Conservation (phyloP, 2,329 filamentous ascomycete species). For the Arthrobotrys sinensis region DNA sequence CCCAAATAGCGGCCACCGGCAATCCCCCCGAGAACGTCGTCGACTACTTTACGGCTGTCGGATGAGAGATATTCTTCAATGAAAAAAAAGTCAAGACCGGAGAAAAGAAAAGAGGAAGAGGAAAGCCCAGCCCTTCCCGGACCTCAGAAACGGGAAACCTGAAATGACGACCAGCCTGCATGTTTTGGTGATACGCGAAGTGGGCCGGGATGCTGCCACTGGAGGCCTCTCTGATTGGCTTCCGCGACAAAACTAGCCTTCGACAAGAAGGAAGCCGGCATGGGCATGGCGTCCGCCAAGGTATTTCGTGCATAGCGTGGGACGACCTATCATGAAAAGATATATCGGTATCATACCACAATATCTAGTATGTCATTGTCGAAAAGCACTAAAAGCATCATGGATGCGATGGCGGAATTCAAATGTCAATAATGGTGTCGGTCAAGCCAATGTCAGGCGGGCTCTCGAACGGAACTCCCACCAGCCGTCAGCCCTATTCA, state of each 20-base stretch:
- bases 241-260: slow-evolving; percentile 2
- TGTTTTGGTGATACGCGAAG: slow-evolving; percentile 31
- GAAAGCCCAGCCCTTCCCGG: slow-evolving; percentile 27
- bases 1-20: too few species aligned
- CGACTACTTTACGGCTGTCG: slow-evolving; percentile 1
- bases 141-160: slow-evolving; percentile 41
- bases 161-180: slow-evolving; percentile 53
- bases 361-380: background rate
- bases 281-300: slow-evolving; percentile 22
- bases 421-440: too few species aligned
- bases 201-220: slow-evolving; percentile 27
- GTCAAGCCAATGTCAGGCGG: slow-evolving; percentile 25
- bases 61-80: slow-evolving; percentile 17
- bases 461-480: slow-evolving; percentile 11
- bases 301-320: slow-evolving; percentile 18
- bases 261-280: slow-evolving; percentile 28
- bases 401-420: background rate
- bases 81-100: slow-evolving; percentile 1
- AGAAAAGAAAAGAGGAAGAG: slow-evolving; percentile 25
- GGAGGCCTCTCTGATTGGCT: slow-evolving; percentile 37
- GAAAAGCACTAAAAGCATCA: too few species aligned
- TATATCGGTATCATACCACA: background rate
- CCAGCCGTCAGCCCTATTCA: slow-evolving; percentile 30
- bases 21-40: slow-evolving; percentile 5
- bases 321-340: slow-evolving; percentile 8